Evolutionary conservation across 768 basidiomycete species (phyloP).

Genomic region (Suillus luteus): DNA sequence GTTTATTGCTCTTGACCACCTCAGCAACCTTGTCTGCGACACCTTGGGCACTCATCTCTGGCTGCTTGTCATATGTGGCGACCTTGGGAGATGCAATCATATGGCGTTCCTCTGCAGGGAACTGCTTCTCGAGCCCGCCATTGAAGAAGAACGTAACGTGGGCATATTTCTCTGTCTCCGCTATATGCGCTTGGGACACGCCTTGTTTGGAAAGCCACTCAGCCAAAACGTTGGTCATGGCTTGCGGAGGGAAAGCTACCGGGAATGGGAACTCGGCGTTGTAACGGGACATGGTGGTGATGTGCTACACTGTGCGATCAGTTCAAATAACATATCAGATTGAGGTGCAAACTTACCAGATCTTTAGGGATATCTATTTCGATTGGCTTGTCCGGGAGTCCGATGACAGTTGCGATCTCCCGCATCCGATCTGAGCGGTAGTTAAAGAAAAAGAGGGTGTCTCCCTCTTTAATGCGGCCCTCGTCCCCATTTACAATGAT

Average conservation of each 20-base stretch:
- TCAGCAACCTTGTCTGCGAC: slow-evolving; percentile 95
- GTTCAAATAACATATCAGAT: neutral
- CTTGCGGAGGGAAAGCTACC: slow-evolving; percentile 91
- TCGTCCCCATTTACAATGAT: slow-evolving; percentile 83
- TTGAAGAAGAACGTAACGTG: slow-evolving; percentile 99
- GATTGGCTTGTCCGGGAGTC: slow-evolving; percentile 79
- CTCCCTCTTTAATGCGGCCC: slow-evolving; percentile 81
- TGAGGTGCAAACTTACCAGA: slow-evolving; percentile 51
- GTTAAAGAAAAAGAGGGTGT: slow-evolving; percentile 96
- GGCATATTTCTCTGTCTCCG: slow-evolving; percentile 98
- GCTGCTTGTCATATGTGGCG: slow-evolving; percentile 90
- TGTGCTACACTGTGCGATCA: slow-evolving; percentile 49
- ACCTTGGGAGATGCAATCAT: slow-evolving; percentile 94
- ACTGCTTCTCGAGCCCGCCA: slow-evolving; percentile 94
- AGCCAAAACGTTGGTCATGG: slow-evolving; percentile 92
- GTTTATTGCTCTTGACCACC: slow-evolving; percentile 63
- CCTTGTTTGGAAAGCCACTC: slow-evolving; percentile 85
- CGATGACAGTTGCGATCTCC: slow-evolving; percentile 83
- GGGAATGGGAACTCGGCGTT: slow-evolving; percentile 89
- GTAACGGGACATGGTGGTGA: slow-evolving; percentile 94
- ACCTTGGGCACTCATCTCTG: slow-evolving; percentile 84
- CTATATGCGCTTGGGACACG: slow-evolving; percentile 86
- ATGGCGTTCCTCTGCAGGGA: slow-evolving; percentile 75
- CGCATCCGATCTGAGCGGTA: slow-evolving; percentile 97
- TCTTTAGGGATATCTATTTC: slow-evolving; percentile 80